phyloP scores from a whole-genome alignment of 225 moss, liverwort and hornwort species.

The Rhytidiadelphus loreus region DNA sequence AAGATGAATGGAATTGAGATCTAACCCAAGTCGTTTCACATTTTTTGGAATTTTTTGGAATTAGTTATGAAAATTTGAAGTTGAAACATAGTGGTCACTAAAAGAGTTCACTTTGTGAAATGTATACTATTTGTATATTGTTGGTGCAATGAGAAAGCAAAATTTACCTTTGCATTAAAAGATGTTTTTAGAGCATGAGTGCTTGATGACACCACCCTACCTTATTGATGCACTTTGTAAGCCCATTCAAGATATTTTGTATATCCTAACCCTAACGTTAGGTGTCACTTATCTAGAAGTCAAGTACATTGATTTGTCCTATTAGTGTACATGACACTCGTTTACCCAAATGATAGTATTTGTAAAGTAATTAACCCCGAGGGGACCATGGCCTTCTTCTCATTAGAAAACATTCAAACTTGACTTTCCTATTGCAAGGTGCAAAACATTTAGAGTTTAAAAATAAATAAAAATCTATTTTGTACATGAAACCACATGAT shows the following conservation, averaged over 20 bases:
- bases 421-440: background rate
- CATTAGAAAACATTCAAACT: fast-evolving
- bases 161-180: fast-evolving
- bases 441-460: no score
- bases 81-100: fast-evolving
- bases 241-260: background rate
- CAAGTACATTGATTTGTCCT: background rate
- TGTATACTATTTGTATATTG: background rate
- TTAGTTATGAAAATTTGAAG: background rate
- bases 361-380: no score
- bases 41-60: fast-evolving
- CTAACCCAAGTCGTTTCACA: background rate
- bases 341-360: background rate
- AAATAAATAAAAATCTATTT: no score
- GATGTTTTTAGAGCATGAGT: fast-evolving
- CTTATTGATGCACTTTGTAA: background rate
- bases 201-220: background rate
- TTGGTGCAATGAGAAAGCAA: no score
- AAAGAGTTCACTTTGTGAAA: fast-evolving
- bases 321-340: fast-evolving
- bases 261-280: background rate
- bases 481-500: no score
- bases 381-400: background rate
- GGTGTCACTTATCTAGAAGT: background rate
- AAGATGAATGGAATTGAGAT: background rate